These are phyloP conservation scores for Westerdykella ornata DNA, from an alignment of 2,329 filamentous ascomycete species.

Conservation along the genomic window DNA sequence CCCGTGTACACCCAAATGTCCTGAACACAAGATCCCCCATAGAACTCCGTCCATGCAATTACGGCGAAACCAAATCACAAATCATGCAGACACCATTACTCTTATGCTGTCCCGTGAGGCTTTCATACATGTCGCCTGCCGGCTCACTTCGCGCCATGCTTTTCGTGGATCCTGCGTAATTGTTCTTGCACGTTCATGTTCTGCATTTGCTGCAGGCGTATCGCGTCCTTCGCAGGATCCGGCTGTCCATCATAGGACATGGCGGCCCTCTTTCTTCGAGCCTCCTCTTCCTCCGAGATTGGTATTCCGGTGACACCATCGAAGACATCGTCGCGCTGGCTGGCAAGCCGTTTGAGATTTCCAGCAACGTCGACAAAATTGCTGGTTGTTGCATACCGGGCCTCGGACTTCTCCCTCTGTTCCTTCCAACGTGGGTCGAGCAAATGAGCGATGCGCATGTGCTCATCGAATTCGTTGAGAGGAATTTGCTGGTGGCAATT, in stretches of 20 bases:
- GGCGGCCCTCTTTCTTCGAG: conserved; percentile 69
- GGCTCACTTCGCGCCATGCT: conserved; percentile 27
- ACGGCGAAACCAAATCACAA: background rate
- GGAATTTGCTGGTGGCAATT: conserved; percentile 91
- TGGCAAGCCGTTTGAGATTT: conserved; percentile 90
- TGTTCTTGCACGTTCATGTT: conserved; percentile 72
- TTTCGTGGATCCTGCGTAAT: conserved; percentile 62
- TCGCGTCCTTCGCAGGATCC: conserved; percentile 52
- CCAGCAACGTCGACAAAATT: conserved; percentile 82
- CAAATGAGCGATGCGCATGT: conserved; percentile 82
- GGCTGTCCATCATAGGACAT: conserved; percentile 58
- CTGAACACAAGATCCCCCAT: background rate
- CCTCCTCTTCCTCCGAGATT: conserved; percentile 65
- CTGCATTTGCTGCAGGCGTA: conserved; percentile 48
- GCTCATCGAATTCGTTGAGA: conserved; percentile 77
- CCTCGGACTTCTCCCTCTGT: conserved; percentile 82
- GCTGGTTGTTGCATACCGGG: conserved; percentile 78
- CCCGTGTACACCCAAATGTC: background rate
- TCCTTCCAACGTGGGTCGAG: conserved; percentile 94
- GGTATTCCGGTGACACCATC: conserved; percentile 64
- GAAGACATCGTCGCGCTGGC: conserved; percentile 80
- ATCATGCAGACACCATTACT: background rate
- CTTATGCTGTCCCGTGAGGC: background rate
- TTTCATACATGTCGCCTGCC: background rate
- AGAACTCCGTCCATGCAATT: conserved; percentile 9